Percentiles rank a stretch among this genome's conserved stretches.
Evolutionary conservation across 2,329 filamentous ascomycete species (phyloP).

Genomic region (Thelonectria rubi): DNA sequence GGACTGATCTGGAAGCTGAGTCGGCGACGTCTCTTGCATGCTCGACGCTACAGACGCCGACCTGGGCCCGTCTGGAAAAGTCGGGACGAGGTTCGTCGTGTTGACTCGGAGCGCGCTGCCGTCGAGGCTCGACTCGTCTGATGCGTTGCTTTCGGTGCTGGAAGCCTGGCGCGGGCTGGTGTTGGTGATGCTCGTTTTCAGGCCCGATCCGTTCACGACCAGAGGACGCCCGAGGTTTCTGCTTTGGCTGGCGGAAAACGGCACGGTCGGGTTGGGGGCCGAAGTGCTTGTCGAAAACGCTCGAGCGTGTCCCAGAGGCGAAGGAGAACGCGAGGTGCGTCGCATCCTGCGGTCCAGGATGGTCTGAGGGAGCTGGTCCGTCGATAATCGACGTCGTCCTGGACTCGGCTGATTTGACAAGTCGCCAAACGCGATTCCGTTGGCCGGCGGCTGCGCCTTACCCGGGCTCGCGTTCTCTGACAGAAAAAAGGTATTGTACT

Average conservation of each 20-base stretch:
- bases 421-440: constrained; percentile 60
- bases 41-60: constrained; percentile 12
- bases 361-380: constrained; percentile 63
- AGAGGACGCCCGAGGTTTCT: constrained; percentile 55
- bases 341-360: constrained; percentile 63
- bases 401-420: constrained; percentile 50
- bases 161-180: constrained; percentile 34
- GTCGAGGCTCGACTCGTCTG: constrained; percentile 43
- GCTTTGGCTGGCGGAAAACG: constrained; percentile 49
- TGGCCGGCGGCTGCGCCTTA: constrained; percentile 44
- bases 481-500: constrained; percentile 40
- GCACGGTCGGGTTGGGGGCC: constrained; percentile 49
- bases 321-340: constrained; percentile 64
- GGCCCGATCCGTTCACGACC: constrained; percentile 61
- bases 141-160: constrained; percentile 26
- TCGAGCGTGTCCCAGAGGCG: constrained; percentile 61
- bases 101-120: constrained; percentile 44
- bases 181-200: constrained; percentile 47
- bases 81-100: constrained; percentile 23
- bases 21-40: constrained; percentile 24
- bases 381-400: constrained; percentile 58
- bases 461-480: constrained; percentile 42
- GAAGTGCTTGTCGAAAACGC: constrained; percentile 54
- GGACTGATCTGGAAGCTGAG: constrained; percentile 38
- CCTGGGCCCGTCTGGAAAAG: constrained; percentile 27